These are phyloP conservation scores for Glycine soja DNA, from an alignment of 306 rosid genomes.

Conservation along the genomic window DNA sequence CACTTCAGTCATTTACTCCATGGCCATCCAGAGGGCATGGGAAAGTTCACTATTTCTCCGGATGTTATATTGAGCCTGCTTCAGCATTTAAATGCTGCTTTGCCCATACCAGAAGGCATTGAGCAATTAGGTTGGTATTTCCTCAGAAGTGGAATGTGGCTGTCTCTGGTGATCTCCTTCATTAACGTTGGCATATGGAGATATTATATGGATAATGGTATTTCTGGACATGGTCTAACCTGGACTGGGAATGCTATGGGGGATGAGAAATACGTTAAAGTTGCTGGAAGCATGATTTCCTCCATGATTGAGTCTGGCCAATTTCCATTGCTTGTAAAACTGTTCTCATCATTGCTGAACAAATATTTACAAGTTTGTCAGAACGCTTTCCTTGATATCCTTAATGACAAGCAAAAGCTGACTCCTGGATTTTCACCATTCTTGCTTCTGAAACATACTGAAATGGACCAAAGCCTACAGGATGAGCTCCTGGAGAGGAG, in stretches of 20 bases:
- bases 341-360: slow-evolving; percentile 70
- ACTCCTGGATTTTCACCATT: slow-evolving; percentile 66
- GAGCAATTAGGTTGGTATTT: slow-evolving; percentile 84
- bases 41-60: slow-evolving; percentile 41
- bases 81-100: slow-evolving; percentile 59
- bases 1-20: slow-evolving; percentile 76
- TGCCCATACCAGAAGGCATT: slow-evolving; percentile 53
- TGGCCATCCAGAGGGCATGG: slow-evolving; percentile 54
- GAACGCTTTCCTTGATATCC: slow-evolving; percentile 77
- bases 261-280: slow-evolving; percentile 59
- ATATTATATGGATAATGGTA: slow-evolving; percentile 58
- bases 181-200: slow-evolving; percentile 68
- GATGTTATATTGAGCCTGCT: slow-evolving; percentile 66
- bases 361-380: slow-evolving; percentile 63
- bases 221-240: slow-evolving; percentile 59
- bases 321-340: slow-evolving; percentile 57
- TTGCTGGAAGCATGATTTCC: slow-evolving; percentile 72
- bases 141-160: slow-evolving; percentile 81
- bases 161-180: slow-evolving; percentile 68
- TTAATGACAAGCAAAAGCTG: slow-evolving; percentile 60
- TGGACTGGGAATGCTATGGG: slow-evolving; percentile 53
- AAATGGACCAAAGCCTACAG: slow-evolving; percentile 72
- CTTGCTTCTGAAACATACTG: slow-evolving; percentile 84
- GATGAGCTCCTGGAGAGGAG: slow-evolving; percentile 73
- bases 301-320: slow-evolving; percentile 67